phyloP scores from a whole-genome alignment of 2,329 filamentous ascomycete species.

The Beauveria rudraprayagi region DNA sequence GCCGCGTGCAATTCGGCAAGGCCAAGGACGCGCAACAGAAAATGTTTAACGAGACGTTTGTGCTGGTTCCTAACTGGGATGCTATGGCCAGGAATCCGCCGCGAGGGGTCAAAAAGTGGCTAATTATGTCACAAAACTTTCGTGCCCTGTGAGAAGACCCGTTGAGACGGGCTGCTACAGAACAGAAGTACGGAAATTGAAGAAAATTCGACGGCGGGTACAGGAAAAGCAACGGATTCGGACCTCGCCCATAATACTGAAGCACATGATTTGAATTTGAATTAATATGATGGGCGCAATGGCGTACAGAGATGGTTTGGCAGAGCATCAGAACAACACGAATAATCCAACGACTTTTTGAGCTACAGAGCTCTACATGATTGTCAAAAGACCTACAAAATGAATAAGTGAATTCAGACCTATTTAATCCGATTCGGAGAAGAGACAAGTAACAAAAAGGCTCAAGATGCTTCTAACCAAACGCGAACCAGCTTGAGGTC shows the following conservation, averaged over 20 bases:
- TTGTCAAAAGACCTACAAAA: too few species aligned
- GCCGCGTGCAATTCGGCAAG: conserved; percentile 61
- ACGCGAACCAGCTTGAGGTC: too few species aligned
- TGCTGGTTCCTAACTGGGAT: conserved; percentile 71
- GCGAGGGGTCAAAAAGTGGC: conserved; percentile 48
- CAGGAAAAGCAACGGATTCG: too few species aligned
- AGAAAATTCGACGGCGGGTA: too few species aligned
- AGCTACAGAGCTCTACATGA: too few species aligned
- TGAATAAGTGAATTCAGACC: too few species aligned
- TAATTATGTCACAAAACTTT: conserved; percentile 68
- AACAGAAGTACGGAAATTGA: neutral
- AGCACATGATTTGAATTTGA: neutral
- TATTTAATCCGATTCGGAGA: too few species aligned
- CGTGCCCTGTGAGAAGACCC: conserved; percentile 37
- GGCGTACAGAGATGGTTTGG: neutral
- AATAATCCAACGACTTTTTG: too few species aligned
- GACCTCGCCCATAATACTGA: neutral
- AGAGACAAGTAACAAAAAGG: too few species aligned
- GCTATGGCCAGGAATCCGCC: conserved; percentile 43
- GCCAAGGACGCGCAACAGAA: conserved; percentile 54
- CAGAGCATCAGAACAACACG: neutral
- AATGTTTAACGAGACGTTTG: conserved; percentile 70
- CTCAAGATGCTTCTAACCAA: too few species aligned
- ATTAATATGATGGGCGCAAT: neutral
- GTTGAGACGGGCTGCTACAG: neutral